Evolutionary conservation across 1,284 basidiomycete species (phyloP).

Genomic region (Trichosporon sp.): DNA sequence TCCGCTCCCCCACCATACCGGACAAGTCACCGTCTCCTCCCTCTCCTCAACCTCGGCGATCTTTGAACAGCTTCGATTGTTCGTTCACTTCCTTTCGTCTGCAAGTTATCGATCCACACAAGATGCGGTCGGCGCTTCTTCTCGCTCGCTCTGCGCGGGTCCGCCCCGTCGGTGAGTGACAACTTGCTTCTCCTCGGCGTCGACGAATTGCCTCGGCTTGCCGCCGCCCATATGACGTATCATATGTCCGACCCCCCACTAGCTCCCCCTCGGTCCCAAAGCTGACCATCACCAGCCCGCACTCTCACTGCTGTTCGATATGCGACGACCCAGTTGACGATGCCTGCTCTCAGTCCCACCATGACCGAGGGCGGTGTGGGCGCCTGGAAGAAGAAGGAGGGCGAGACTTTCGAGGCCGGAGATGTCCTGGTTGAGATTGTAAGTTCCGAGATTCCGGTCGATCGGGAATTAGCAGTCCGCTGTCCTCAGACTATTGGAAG

Average conservation of each 20-base stretch:
- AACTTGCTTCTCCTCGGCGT: neutral
- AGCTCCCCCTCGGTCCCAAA: neutral
- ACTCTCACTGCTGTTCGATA: conserved; percentile 42
- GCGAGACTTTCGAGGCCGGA: conserved; percentile 74
- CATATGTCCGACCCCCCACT: neutral
- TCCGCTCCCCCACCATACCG: conserved; percentile 4
- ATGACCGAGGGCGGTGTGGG: conserved; percentile 97
- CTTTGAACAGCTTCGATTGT: neutral
- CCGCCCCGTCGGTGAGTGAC: neutral
- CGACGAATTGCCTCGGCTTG: neutral
- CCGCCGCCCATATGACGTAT: conserved; percentile 3
- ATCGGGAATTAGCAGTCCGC: neutral
- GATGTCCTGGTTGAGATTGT: conserved; percentile 94
- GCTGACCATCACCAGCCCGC: neutral
- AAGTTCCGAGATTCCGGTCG: conserved; percentile 41
- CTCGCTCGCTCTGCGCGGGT: conserved; percentile 1
- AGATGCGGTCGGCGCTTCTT: conserved; percentile 1
- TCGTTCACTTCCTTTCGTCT: neutral
- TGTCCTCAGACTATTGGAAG: neutral
- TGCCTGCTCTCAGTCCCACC: conserved; percentile 98
- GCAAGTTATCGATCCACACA: neutral
- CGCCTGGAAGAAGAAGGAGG: conserved; percentile 86
- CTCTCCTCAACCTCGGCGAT: neutral
- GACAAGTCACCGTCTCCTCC: neutral
- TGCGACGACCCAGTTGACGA: conserved; percentile 66